Evolutionary conservation across 1,284 basidiomycete species (phyloP).

Genomic region (Cryptococcus wingfieldii): DNA sequence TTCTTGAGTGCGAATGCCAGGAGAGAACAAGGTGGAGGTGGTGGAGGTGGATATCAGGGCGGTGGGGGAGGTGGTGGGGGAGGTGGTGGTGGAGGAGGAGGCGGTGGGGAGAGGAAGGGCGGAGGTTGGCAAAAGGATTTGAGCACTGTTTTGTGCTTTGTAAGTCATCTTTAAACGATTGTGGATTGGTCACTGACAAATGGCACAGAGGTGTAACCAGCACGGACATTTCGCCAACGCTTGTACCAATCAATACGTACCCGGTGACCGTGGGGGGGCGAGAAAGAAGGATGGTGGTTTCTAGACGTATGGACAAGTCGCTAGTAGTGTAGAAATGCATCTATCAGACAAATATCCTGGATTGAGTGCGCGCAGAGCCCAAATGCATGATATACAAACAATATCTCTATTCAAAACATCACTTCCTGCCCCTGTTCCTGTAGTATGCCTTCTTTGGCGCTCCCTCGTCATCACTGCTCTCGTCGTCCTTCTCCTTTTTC

Average conservation of each 20-base stretch:
- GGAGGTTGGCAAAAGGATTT: constrained; percentile 51
- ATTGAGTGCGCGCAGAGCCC: not conserved
- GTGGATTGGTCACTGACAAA: not conserved
- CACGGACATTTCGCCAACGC: constrained; percentile 93
- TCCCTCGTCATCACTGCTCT: constrained; percentile 28
- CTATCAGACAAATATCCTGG: not conserved
- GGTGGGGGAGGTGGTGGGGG: constrained; percentile 19
- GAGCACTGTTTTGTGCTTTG: constrained; percentile 85
- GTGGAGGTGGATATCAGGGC: constrained; percentile 14
- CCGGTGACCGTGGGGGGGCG: constrained; percentile 46
- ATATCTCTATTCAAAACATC: not conserved
- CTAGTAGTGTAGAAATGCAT: not conserved
- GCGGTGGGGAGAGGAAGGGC: constrained; percentile 39
- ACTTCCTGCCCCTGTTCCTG: constrained; percentile 33
- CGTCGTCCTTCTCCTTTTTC: constrained; percentile 33
- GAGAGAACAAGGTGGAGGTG: constrained; percentile 35
- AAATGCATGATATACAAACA: constrained; percentile 1
- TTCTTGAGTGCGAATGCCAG: constrained; percentile 34
- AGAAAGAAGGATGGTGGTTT: constrained; percentile 1
- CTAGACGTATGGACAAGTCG: not conserved
- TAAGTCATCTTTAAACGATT: constrained; percentile 54
- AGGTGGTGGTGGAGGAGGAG: constrained; percentile 24
- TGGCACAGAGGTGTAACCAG: constrained; percentile 49
- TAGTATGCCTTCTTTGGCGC: constrained; percentile 47
- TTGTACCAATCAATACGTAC: constrained; percentile 62